Conservation (phyloP, 805 yeast species). For the Komagataella ulmi region DNA sequence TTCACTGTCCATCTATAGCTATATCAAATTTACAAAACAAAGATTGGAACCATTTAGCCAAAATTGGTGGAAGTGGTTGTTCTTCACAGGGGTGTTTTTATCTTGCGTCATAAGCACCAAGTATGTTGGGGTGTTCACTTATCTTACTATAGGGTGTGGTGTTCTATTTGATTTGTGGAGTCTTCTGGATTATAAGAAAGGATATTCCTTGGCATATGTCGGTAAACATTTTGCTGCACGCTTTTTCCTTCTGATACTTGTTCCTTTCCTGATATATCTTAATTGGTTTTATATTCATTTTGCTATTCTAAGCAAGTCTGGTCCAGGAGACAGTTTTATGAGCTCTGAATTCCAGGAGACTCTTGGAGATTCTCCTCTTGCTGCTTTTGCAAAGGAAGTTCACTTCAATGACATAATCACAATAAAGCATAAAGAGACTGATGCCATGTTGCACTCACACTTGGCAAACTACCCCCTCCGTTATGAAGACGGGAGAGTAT, state of each 20-base stretch:
- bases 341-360: conserved; percentile 92
- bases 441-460: conserved; percentile 77
- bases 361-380: conserved; percentile 68
- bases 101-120: conserved; percentile 92
- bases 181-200: conserved; percentile 58
- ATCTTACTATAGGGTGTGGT: conserved; percentile 75
- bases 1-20: conserved; percentile 66
- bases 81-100: conserved; percentile 69
- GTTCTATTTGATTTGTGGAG: conserved; percentile 84
- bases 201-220: conserved; percentile 44
- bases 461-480: conserved; percentile 66
- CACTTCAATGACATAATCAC: conserved; percentile 69
- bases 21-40: conserved; percentile 66
- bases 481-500: conserved; percentile 91
- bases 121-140: conserved; percentile 92
- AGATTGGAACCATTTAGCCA: conserved; percentile 51
- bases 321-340: conserved; percentile 95
- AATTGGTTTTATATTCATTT: conserved; percentile 92
- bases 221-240: conserved; percentile 66
- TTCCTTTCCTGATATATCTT: conserved; percentile 74
- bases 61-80: conserved; percentile 83
- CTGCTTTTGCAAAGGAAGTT: conserved; percentile 55
- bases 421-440: conserved; percentile 69
- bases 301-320: conserved; percentile 67
- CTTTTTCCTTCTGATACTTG: conserved; percentile 50